phyloP scores from a whole-genome alignment of 2,329 filamentous ascomycete genomes.

The Trichoderma simmonsii region DNA sequence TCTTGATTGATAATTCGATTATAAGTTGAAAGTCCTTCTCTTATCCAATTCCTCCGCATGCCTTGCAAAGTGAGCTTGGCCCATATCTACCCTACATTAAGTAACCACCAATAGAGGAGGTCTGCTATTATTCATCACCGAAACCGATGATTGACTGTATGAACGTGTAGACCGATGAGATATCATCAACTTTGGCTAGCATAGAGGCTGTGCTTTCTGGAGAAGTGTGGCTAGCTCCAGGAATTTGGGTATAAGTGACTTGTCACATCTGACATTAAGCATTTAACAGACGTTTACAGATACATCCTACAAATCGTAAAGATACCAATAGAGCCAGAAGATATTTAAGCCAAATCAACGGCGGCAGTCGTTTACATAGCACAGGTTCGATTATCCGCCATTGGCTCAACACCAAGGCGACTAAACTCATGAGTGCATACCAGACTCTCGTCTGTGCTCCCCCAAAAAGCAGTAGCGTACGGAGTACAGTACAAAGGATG shows the following conservation, averaged over 20 bases:
- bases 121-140: background rate
- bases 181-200: background rate
- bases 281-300: background rate
- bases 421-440: no score
- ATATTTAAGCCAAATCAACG: background rate
- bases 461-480: background rate
- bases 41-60: background rate
- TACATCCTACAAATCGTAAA: background rate
- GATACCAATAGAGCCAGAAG: background rate
- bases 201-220: background rate
- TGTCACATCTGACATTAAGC: background rate
- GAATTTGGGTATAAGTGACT: background rate
- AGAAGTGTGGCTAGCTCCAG: background rate
- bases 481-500: background rate
- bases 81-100: background rate
- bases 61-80: background rate
- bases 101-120: background rate
- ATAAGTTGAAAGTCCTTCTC: no score
- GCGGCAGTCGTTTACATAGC: background rate
- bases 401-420: background rate
- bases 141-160: background rate
- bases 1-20: background rate
- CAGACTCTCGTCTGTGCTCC: conserved; percentile 3
- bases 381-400: background rate
- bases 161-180: background rate